phyloP scores from a whole-genome alignment of 1,284 basidiomycete species.

The Austroboletus rostrupii region DNA sequence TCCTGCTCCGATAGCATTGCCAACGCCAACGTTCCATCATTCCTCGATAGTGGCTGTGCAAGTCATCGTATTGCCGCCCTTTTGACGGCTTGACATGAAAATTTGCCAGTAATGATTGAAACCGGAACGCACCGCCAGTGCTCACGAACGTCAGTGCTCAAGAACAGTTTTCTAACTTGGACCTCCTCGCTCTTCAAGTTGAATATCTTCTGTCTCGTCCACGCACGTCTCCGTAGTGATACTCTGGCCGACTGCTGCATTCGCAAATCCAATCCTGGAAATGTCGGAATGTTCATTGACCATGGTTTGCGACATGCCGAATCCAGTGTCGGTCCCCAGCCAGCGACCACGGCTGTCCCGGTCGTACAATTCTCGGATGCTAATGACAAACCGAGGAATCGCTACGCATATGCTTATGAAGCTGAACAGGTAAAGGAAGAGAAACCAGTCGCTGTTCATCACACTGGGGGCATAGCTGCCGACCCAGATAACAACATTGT shows the following conservation, averaged over 20 bases:
- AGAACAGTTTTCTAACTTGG: too few species aligned
- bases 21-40: too few species aligned
- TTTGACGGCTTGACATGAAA: too few species aligned
- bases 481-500: not conserved
- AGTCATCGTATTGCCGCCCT: too few species aligned
- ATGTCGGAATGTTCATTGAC: not conserved
- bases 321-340: not conserved
- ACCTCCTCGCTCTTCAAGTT: not conserved
- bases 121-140: too few species aligned
- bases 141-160: too few species aligned
- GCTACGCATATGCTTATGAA: not conserved
- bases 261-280: not conserved
- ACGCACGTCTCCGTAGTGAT: not conserved
- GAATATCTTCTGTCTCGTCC: not conserved
- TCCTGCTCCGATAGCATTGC: too few species aligned
- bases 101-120: too few species aligned
- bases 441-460: not conserved
- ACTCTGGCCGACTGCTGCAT: not conserved
- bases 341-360: not conserved
- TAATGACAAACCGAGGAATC: not conserved
- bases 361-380: not conserved
- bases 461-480: not conserved
- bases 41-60: too few species aligned
- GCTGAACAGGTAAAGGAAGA: too few species aligned
- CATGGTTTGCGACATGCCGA: not conserved